These are phyloP conservation scores for Cutaneotrichosporon cavernicola DNA, from an alignment of 1,284 basidiomycete species.

Conservation along the genomic window DNA sequence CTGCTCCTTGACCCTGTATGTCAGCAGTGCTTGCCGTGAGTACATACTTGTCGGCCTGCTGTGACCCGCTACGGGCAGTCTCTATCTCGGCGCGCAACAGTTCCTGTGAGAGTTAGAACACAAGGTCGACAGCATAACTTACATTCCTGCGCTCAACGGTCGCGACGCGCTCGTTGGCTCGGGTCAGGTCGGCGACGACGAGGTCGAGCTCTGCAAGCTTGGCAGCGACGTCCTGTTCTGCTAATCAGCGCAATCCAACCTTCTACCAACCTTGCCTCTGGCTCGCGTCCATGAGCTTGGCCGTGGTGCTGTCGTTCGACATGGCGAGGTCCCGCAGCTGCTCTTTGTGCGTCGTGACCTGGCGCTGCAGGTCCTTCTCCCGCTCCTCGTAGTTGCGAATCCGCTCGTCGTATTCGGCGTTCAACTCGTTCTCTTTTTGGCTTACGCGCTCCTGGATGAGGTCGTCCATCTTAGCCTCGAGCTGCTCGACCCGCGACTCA, in stretches of 20 bases:
- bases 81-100: constrained; percentile 90
- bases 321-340: constrained; percentile 86
- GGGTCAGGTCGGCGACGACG: constrained; percentile 85
- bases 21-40: neutral
- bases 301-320: constrained; percentile 87
- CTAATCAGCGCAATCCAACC: constrained; percentile 17
- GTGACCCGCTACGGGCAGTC: constrained; percentile 73
- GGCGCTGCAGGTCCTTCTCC: constrained; percentile 85
- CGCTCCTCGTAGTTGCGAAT: constrained; percentile 92
- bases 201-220: constrained; percentile 88
- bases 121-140: constrained; percentile 30
- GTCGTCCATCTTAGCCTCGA: constrained; percentile 91
- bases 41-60: constrained; percentile 68
- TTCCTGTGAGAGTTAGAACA: constrained; percentile 61
- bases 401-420: constrained; percentile 93
- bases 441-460: constrained; percentile 78
- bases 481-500: constrained; percentile 68
- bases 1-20: constrained; percentile 64
- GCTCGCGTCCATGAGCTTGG: constrained; percentile 81
- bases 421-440: constrained; percentile 90
- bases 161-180: constrained; percentile 86
- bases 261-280: constrained; percentile 70
- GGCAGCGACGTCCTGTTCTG: constrained; percentile 84
- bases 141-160: constrained; percentile 91
- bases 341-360: constrained; percentile 76